Evolutionary conservation across 1,284 basidiomycete species (phyloP).

Genomic region (Ceratobasidium sp.): DNA sequence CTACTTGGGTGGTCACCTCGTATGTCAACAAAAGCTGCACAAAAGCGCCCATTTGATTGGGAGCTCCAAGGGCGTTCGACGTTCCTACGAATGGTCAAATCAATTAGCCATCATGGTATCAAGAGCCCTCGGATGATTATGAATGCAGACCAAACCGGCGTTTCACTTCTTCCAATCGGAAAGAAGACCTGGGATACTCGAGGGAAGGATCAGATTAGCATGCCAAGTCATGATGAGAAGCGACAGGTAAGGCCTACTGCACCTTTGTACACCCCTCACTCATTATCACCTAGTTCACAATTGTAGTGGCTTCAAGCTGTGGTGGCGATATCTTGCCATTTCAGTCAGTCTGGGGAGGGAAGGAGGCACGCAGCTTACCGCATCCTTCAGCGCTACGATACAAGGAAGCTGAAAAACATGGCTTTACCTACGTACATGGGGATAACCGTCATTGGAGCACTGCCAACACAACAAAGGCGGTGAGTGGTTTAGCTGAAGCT

Average conservation of each 20-base stretch:
- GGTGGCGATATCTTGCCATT: conserved; percentile 9
- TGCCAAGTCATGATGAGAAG: not conserved
- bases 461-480: conserved; percentile 4
- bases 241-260: not conserved
- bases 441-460: conserved; percentile 22
- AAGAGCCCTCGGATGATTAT: conserved; percentile 22
- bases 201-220: not conserved
- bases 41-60: not conserved
- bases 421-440: conserved; percentile 7
- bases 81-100: not conserved
- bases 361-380: not conserved
- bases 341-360: conserved; percentile 30
- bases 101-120: not conserved
- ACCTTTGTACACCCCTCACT: not conserved
- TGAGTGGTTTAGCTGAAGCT: not conserved
- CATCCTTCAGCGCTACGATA: not conserved
- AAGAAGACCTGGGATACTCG: conserved; percentile 19
- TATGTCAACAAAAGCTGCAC: conserved; percentile 11
- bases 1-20: conserved; percentile 16
- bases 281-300: not conserved
- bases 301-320: conserved; percentile 8
- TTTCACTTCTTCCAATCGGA: not conserved
- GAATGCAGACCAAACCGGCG: conserved; percentile 16
- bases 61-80: not conserved
- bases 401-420: not conserved